A percentile compares a stretch with the other conserved stretches of the same genome.
Evolutionary conservation across 306 rosid genomes (phyloP).

Genomic region (Lagenaria siceraria): DNA sequence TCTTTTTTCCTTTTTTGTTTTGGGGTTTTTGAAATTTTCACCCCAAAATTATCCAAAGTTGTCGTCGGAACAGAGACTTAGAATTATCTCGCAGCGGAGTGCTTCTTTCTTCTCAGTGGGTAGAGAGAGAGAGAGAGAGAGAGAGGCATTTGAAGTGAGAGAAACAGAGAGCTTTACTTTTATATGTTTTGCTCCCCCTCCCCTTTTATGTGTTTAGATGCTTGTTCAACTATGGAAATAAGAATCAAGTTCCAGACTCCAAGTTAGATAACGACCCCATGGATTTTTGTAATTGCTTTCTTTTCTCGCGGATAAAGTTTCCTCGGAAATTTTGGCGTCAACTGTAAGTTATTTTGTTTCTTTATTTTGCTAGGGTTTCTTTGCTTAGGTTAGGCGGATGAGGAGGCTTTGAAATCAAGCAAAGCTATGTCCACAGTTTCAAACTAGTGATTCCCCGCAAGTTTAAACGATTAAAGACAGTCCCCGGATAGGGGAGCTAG

Average conservation of each 20-base stretch:
- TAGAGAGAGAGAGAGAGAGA: constrained; percentile 18
- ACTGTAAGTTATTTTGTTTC: constrained; percentile 24
- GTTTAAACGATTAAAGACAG: not conserved
- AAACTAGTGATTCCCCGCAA: constrained; percentile 7
- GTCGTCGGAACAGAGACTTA: constrained; percentile 39
- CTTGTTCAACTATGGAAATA: not conserved
- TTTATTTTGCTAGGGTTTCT: constrained; percentile 4
- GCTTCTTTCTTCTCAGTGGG: constrained; percentile 15
- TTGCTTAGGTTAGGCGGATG: constrained; percentile 28
- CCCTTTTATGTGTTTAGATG: not conserved
- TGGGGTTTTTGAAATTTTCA: not conserved
- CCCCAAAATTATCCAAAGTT: constrained; percentile 9
- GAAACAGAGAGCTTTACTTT: not conserved
- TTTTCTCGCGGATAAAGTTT: constrained; percentile 12
- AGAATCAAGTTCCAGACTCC: constrained; percentile 10
- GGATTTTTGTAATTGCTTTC: constrained; percentile 5
- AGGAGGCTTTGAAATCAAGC: constrained; percentile 49
- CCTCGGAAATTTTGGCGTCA: constrained; percentile 22
- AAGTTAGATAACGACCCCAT: constrained; percentile 12
- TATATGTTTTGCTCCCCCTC: not conserved
- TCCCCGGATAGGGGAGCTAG: not conserved
- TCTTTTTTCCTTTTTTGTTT: too few species aligned
- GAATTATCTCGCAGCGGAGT: constrained; percentile 25
- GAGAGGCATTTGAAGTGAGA: not conserved
- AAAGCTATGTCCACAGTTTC: constrained; percentile 20